Evolutionary conservation across 2,329 filamentous ascomycete species (phyloP).

Genomic region (Microsporum audouinii): DNA sequence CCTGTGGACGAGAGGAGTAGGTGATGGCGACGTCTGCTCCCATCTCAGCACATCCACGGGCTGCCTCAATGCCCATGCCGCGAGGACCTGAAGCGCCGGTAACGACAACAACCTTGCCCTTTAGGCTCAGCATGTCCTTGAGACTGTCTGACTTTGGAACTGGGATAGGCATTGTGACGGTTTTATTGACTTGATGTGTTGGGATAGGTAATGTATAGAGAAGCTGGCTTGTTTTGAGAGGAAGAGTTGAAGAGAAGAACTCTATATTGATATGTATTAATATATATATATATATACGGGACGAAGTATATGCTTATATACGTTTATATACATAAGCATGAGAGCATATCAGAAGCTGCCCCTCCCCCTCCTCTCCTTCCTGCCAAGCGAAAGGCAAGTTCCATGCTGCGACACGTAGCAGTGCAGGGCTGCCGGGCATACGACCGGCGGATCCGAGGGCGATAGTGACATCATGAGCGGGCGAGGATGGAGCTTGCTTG

Average conservation of each 20-base stretch:
- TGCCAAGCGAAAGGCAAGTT: not conserved
- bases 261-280: not conserved
- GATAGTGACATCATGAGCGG: not conserved
- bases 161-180: conserved; percentile 17
- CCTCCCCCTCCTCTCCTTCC: not conserved
- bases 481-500: not conserved
- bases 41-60: conserved; percentile 53
- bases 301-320: not conserved
- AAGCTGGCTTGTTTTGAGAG: not conserved
- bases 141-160: conserved; percentile 13
- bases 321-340: not conserved
- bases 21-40: conserved; percentile 56
- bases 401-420: not conserved
- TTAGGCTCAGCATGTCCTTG: conserved; percentile 27
- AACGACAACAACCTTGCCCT: conserved; percentile 37
- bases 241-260: not conserved
- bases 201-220: not conserved
- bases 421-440: not conserved
- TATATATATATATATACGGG: not conserved
- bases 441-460: not conserved
- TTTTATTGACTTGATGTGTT: not conserved
- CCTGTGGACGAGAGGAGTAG: conserved; percentile 50
- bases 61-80: conserved; percentile 57
- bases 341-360: not conserved
- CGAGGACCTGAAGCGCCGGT: conserved; percentile 48